These are phyloP conservation scores for Ophiostoma triangulosporum DNA, from an alignment of 2,329 filamentous ascomycete species.

Conservation along the genomic window DNA sequence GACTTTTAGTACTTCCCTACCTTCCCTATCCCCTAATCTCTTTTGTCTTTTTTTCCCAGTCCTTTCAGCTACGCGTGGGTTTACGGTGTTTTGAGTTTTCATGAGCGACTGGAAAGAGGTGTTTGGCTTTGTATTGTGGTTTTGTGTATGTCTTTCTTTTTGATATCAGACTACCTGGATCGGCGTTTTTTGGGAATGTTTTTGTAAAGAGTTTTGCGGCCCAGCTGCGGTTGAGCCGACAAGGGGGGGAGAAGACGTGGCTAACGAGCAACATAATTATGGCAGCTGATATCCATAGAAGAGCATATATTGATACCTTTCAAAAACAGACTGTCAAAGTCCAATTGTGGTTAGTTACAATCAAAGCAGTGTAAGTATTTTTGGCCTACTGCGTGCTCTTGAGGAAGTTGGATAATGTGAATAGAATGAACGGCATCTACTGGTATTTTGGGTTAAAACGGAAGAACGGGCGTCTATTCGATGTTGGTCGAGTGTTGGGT, in stretches of 20 bases:
- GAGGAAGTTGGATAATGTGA: no score
- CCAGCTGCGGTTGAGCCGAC: background rate
- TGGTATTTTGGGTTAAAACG: no score
- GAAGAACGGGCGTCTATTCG: no score
- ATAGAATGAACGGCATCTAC: no score
- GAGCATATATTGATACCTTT: background rate
- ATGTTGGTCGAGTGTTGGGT: no score
- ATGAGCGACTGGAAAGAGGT: conserved; percentile 4
- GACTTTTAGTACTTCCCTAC: background rate
- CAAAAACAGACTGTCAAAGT: background rate
- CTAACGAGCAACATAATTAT: background rate
- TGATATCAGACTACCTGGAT: conserved; percentile 1
- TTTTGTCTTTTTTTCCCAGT: background rate
- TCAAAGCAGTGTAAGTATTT: background rate
- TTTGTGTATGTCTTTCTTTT: conserved; percentile 2
- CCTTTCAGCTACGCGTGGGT: conserved; percentile 6
- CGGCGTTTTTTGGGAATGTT: conserved; percentile 5
- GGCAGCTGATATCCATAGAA: background rate
- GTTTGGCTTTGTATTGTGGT: conserved; percentile 3
- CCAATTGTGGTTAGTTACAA: background rate
- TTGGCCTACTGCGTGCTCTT: no score
- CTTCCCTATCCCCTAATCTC: background rate
- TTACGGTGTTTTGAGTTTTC: conserved; percentile 4
- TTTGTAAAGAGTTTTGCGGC: background rate
- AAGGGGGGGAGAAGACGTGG: background rate